A percentile compares a stretch with the other conserved stretches of the same genome.
Conservation (phyloP, 176 grass and related monocot genomes). For the Musa acuminata region DNA sequence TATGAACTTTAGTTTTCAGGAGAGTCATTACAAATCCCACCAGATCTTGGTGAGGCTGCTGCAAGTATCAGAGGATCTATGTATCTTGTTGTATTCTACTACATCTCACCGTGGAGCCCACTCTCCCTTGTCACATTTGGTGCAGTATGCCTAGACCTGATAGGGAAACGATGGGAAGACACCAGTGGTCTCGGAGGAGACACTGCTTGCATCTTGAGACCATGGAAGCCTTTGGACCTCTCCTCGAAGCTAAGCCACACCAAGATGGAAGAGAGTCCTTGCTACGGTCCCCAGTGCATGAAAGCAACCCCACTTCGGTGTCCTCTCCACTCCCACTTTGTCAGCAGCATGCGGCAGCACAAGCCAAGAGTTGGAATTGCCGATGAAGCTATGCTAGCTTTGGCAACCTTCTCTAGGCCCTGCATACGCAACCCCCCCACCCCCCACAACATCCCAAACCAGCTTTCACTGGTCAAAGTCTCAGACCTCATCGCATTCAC, state of each 20-base stretch:
- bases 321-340: not conserved
- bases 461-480: constrained; percentile 40
- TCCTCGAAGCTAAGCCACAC: not conserved
- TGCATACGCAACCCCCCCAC: constrained; percentile 15
- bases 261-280: not conserved
- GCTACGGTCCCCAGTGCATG: not conserved
- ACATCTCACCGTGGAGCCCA: too few species aligned
- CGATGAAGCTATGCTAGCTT: not conserved
- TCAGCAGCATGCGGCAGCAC: not conserved
- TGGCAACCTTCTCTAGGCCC: constrained; percentile 32
- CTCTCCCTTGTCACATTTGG: too few species aligned
- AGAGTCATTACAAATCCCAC: too few species aligned
- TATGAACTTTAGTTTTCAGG: too few species aligned
- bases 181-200: too few species aligned
- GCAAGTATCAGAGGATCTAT: too few species aligned
- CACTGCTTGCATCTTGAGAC: too few species aligned
- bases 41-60: too few species aligned
- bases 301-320: not conserved
- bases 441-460: constrained; percentile 11
- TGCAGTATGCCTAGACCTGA: too few species aligned
- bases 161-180: too few species aligned
- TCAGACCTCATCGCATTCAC: constrained; percentile 24
- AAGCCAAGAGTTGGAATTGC: not conserved
- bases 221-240: too few species aligned
- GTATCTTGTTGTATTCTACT: too few species aligned